Conservation (phyloP, 768 basidiomycete species). For the Lyophyllum atratum region DNA sequence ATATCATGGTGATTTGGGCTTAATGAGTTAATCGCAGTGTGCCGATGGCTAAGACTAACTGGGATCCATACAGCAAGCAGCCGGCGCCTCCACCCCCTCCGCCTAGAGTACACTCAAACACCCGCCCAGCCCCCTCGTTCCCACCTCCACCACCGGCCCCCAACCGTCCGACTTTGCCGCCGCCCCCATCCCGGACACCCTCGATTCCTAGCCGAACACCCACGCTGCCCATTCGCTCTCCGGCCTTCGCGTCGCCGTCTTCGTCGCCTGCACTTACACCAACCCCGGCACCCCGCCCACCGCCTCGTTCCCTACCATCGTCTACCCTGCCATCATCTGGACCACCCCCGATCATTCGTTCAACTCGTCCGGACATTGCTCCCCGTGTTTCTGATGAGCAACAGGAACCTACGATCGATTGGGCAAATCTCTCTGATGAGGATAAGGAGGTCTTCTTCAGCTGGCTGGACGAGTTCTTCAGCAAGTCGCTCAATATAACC, state of each 20-base stretch:
- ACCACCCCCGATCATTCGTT: constrained; percentile 35
- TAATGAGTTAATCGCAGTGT: constrained; percentile 35
- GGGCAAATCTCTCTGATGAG: constrained; percentile 63
- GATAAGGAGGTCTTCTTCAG: constrained; percentile 75
- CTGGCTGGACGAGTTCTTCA: constrained; percentile 85
- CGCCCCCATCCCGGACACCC: constrained; percentile 8
- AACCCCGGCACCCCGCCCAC: background rate
- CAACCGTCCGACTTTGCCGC: constrained; percentile 8
- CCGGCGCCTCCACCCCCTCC: constrained; percentile 53
- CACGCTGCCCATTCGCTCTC: constrained; percentile 15
- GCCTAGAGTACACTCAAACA: constrained; percentile 33
- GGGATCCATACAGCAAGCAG: constrained; percentile 62
- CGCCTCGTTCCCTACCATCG: constrained; percentile 15
- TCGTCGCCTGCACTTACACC: constrained; percentile 17
- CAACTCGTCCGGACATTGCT: constrained; percentile 30
- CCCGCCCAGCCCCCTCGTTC: constrained; percentile 28
- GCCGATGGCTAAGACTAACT: constrained; percentile 62
- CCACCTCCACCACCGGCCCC: constrained; percentile 23
- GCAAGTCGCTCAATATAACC: constrained; percentile 38
- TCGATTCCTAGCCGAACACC: constrained; percentile 1
- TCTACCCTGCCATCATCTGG: constrained; percentile 27
- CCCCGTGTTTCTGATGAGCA: constrained; percentile 7
- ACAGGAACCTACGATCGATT: constrained; percentile 49
- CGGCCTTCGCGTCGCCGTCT: constrained; percentile 11
- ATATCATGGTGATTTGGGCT: background rate